phyloP scores from a whole-genome alignment of 345 rosid genomes.

The Melaleuca quinquenervia region DNA sequence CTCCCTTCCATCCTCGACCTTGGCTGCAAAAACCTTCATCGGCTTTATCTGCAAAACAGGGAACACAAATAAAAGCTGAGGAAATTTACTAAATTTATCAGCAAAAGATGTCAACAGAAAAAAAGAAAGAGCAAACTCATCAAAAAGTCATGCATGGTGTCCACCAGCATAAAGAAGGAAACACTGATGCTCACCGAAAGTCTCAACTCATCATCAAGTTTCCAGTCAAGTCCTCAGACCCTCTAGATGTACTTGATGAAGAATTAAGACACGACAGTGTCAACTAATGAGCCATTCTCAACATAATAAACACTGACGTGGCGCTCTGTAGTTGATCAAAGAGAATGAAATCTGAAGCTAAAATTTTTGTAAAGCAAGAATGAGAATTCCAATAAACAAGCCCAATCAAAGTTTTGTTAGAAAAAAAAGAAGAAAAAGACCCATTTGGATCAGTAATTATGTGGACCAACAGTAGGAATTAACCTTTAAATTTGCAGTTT shows the following conservation, averaged over 20 bases:
- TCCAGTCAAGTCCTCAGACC: not conserved
- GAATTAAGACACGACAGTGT: not conserved
- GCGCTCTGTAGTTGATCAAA: not conserved
- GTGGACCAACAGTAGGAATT: not conserved
- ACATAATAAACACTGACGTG: not conserved
- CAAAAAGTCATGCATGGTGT: not conserved
- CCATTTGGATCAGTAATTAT: not conserved
- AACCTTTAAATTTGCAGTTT: not conserved
- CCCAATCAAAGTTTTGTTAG: not conserved
- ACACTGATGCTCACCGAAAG: not conserved
- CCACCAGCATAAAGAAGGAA: not conserved
- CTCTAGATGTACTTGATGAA: not conserved
- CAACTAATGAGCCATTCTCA: not conserved
- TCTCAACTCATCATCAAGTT: not conserved
- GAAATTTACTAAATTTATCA: not conserved
- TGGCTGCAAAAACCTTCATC: constrained; percentile 60
- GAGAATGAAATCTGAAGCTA: not conserved
- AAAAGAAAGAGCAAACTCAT: not conserved
- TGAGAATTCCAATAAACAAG: not conserved
- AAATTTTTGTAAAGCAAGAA: not conserved
- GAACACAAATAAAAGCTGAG: not conserved
- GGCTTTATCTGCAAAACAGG: not conserved
- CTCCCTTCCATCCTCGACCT: constrained; percentile 71
- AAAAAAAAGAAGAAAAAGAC: not conserved
- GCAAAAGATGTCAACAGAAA: not conserved